Base-by-base conservation (phyloP, 2,329 filamentous ascomycete genomes). In the Colletotrichum scovillei region DNA sequence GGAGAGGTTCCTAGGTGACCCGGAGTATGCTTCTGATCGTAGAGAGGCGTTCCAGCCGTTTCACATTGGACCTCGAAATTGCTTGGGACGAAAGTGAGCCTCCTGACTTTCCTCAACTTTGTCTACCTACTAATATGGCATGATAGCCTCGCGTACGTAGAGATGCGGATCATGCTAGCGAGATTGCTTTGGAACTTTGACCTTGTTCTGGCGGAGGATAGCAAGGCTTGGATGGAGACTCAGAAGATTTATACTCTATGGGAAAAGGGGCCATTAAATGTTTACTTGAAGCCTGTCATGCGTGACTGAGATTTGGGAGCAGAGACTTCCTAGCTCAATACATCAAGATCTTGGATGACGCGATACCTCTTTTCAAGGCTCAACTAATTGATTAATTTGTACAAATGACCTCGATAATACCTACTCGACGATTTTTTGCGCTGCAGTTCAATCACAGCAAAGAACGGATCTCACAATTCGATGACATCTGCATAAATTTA, bases 111-210 rank as follows among this genome's bases (percentile, higher is more conserved):
- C 24, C 28, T 28, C 24, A 1, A 0, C n/a, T 7, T 5, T 12
- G 11, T 8, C 14, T 35, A 7, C 22, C 5, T 5, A 12, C 55
- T 63, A 11, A 12, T 3, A 19, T 46, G 32, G 22, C 24, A 62
- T 16, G 2, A 35, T 6, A 76, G 82, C 69, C 80, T 87, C 32
- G 87, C 87, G 1, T 85, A 85, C 56, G 81, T 81, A 2, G 87
- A 89, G 76, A 86, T 89, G 83, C 83, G 86, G 1, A 74, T 88
- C 5, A 83, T 88, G 14, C 75, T 88, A 2, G 81, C 85, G 3
- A 81, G 83, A 5, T 63, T 89, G 14, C 76, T 89, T 4, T 87
- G 79, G 69, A 82, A 84, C 30, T 88, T 88, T 69, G 86, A 88
- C 65, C 72, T 87, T 58, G 76, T 80, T 49, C 77, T 87, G 4